These are phyloP conservation scores for Eucalyptus virginea DNA, from an alignment of 345 rosid genomes.

Conservation along the genomic window DNA sequence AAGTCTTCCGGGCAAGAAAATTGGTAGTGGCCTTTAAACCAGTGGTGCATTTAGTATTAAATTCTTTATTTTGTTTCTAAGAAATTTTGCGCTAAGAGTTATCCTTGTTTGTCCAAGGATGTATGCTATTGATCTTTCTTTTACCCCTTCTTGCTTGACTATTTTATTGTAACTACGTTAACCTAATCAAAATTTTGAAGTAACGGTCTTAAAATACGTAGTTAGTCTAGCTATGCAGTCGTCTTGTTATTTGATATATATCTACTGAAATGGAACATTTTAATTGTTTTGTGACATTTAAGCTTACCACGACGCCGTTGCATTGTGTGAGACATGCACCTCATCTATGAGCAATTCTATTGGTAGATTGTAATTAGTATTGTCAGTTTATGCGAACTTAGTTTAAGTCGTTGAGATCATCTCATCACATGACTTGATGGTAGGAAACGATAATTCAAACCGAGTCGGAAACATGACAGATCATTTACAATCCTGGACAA, in stretches of 20 bases:
- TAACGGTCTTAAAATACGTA: not conserved
- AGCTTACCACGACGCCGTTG: accelerated
- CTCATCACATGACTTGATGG: not conserved
- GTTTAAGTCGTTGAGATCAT: not conserved
- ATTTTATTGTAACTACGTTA: too few species aligned
- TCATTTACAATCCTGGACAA: not conserved
- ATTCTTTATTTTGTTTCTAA: not conserved
- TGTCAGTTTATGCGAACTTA: accelerated
- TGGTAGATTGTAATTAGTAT: too few species aligned
- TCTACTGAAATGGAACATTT: not conserved
- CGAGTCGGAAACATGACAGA: not conserved
- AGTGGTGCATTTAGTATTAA: not conserved
- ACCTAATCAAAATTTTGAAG: not conserved
- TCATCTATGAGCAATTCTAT: not conserved
- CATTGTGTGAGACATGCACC: not conserved
- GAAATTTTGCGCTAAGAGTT: not conserved
- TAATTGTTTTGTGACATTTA: not conserved
- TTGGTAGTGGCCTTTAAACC: not conserved
- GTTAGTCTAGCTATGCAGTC: not conserved
- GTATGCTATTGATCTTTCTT: not conserved
- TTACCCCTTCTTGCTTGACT: not conserved
- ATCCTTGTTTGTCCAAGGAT: not conserved
- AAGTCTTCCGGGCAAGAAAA: not conserved
- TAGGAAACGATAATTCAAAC: not conserved
- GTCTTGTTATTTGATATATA: not conserved